Conservation (phyloP, 352 stramenopile genomes). For the Pythium diclinum region DNA sequence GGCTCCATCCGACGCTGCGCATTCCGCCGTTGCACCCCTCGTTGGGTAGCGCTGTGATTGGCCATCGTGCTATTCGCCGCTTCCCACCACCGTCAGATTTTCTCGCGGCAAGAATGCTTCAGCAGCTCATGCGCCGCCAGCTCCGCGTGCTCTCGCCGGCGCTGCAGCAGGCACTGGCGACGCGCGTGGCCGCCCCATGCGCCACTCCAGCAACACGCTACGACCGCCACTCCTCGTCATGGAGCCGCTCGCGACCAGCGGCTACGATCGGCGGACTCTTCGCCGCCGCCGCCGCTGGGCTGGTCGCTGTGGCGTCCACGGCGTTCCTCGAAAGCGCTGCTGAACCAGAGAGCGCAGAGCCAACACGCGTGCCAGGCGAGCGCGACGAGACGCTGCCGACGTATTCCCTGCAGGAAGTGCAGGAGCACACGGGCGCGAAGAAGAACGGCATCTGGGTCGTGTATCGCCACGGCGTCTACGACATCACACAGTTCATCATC, state of each 20-base stretch:
- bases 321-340: constrained; percentile 10
- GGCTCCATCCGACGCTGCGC: background rate
- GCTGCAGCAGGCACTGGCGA: background rate
- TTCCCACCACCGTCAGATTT: background rate
- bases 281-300: constrained; percentile 3
- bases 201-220: background rate
- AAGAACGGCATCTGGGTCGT: constrained; percentile 91
- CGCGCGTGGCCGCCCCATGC: background rate
- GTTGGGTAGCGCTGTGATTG: constrained; percentile 17
- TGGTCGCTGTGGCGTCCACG: constrained; percentile 22
- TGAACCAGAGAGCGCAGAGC: background rate
- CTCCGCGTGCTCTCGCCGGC: constrained; percentile 3
- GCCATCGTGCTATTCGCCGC: background rate
- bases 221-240: background rate
- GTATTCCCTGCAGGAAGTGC: constrained; percentile 66
- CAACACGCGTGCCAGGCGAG: constrained; percentile 27
- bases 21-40: constrained; percentile 26
- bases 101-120: background rate
- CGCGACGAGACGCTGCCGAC: constrained; percentile 49
- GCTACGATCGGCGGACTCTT: constrained; percentile 9
- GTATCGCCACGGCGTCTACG: constrained; percentile 93
- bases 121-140: background rate
- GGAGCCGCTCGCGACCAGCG: background rate
- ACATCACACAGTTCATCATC: constrained; percentile 95
- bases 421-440: constrained; percentile 65